Evolutionary conservation across 176 grass and related monocot species (phyloP).

Genomic region (Stipa capillata): DNA sequence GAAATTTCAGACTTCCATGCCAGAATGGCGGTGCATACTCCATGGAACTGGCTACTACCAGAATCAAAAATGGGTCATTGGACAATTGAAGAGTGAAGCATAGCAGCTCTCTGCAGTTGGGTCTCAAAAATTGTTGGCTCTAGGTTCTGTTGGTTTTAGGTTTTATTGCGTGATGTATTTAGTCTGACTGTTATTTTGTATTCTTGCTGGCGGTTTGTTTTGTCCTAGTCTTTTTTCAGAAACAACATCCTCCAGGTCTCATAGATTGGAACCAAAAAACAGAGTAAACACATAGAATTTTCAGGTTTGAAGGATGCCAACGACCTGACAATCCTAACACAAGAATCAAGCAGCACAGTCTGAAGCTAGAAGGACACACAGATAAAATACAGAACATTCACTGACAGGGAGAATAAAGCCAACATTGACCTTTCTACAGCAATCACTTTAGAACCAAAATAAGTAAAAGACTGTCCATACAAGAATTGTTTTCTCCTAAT

Average conservation of each 20-base stretch:
- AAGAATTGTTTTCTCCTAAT: background rate
- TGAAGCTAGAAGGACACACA: background rate
- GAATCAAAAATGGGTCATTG: background rate
- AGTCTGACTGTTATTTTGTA: background rate
- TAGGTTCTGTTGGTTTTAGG: background rate
- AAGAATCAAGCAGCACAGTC: background rate
- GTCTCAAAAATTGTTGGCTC: background rate
- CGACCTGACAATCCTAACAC: background rate
- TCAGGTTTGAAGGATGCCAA: background rate
- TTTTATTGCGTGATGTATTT: background rate
- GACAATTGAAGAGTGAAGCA: background rate
- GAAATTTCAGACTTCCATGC: background rate
- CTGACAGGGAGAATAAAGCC: background rate
- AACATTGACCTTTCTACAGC: too few species aligned
- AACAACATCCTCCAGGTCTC: background rate
- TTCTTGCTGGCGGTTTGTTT: background rate
- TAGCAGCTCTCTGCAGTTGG: background rate
- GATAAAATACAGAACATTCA: background rate
- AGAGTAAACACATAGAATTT: background rate
- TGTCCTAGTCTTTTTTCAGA: background rate
- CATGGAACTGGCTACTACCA: background rate
- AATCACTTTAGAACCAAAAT: background rate
- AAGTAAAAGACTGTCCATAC: background rate
- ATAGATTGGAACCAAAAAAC: background rate
- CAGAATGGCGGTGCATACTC: background rate